Evolutionary conservation across 192 early-diverging fungal genomes (phyloP), one percentile per base, ranked within the genome.

Genomic region (Diversispora eburnea): DNA sequence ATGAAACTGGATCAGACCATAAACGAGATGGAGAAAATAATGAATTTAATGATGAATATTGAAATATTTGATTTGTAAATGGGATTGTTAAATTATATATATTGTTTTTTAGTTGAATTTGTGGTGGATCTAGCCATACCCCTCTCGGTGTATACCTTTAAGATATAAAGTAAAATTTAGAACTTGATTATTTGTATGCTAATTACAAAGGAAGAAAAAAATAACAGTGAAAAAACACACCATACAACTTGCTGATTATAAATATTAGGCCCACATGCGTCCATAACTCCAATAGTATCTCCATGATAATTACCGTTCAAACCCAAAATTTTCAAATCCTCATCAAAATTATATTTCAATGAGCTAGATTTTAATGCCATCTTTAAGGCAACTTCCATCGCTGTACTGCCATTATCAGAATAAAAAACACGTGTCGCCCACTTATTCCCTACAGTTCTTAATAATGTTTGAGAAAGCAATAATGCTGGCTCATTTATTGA

Each of bases 231-330:
- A 10, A 5, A 4, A 45, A 65, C 19, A 65, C 52, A 70, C 92
- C 91, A 92, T 55, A 84, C 77, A 15, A 92, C 88, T 46, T 87
- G 77, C 20, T 80, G 80, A 70, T 93, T 93, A 73, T 86, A 92
- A 8, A 86, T 79, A 62, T 88, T 91, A 42, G 91, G 91, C 47
- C 85, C 82, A 70, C 88, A 91, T 5, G 89, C 88, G 75, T 92
- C 87, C 93, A 94, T 94, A 22, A 88, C 86, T 33, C 92, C 92
- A 54, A 93, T 93, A 1, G 93, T 94, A 70, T 94, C 93, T 46
- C 93, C 93, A 74, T 94, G 93, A 74, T 94, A 94, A n/a, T 85
- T 83, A 7, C 93, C 91, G 42, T 90, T 79, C 4, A 92, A 70
- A 39, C 92, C 92, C 42, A 93, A 74, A 3, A 91, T 79, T 45